phyloP scores from a whole-genome alignment of 768 basidiomycete species.

The Lanmaoa pseudosensibilis region DNA sequence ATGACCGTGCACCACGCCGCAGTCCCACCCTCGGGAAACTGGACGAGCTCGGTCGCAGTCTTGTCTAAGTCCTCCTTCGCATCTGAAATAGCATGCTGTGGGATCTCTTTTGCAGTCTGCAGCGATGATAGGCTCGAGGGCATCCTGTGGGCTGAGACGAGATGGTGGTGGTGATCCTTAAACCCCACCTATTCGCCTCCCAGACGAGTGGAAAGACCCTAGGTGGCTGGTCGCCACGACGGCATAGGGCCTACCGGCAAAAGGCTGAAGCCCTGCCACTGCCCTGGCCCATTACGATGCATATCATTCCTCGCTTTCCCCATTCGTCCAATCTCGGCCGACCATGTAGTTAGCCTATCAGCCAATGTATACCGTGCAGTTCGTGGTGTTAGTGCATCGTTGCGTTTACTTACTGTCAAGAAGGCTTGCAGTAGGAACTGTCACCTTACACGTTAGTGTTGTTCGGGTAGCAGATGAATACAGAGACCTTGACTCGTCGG shows the following conservation, averaged over 20 bases:
- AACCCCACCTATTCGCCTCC: background rate
- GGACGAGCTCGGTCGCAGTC: background rate
- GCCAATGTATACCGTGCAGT: background rate
- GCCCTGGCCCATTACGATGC: no score
- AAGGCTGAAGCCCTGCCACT: background rate
- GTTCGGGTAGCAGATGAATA: no score
- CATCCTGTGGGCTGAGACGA: conserved; percentile 2
- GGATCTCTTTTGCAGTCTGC: background rate
- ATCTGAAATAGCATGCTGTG: background rate
- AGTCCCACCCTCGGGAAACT: conserved; percentile 31
- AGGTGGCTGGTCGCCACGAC: background rate
- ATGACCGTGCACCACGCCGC: conserved; percentile 27
- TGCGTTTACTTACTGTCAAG: background rate
- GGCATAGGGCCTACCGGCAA: background rate
- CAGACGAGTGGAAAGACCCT: no score
- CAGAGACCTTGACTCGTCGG: no score
- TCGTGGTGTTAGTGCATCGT: background rate
- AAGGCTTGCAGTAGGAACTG: background rate
- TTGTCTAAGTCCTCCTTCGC: conserved; percentile 1
- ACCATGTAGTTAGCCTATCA: background rate
- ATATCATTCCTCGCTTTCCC: background rate
- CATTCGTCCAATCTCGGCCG: background rate
- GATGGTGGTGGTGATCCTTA: background rate
- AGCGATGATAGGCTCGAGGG: conserved; percentile 1
- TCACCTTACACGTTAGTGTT: background rate